phyloP scores from a whole-genome alignment of 2,329 filamentous ascomycete genomes.

The Aspergillus neoniger region DNA sequence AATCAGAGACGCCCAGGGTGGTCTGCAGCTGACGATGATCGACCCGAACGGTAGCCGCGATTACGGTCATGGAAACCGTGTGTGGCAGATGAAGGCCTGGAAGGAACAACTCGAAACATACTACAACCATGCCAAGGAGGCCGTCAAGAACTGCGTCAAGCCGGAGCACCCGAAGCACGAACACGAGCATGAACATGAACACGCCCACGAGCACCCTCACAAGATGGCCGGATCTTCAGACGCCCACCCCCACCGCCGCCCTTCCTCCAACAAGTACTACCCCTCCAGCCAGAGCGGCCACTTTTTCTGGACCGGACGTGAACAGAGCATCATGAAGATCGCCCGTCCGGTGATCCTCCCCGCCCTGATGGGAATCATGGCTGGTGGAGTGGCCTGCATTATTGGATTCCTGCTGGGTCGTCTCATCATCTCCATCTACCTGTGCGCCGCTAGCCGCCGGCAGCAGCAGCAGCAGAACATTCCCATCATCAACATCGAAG shows the following conservation, averaged over 20 bases:
- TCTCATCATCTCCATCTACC: slow-evolving; percentile 12
- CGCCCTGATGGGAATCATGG: slow-evolving; percentile 39
- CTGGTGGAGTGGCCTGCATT: slow-evolving; percentile 40
- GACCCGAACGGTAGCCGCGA: slow-evolving; percentile 22
- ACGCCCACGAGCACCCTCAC: background rate
- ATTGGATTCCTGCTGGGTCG: slow-evolving; percentile 41
- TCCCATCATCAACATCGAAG: slow-evolving; percentile 1
- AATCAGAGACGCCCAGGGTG: slow-evolving; percentile 25
- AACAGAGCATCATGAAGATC: slow-evolving; percentile 28
- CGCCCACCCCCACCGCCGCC: slow-evolving; percentile 1
- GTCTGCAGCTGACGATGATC: slow-evolving; percentile 31
- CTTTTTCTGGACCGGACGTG: slow-evolving; percentile 23
- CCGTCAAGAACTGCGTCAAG: slow-evolving; percentile 12
- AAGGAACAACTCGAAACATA: slow-evolving; percentile 23
- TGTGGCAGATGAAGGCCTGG: slow-evolving; percentile 30
- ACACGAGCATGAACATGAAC: background rate
- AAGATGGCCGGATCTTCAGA: background rate
- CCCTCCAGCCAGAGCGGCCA: slow-evolving; percentile 22
- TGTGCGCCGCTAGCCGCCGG: slow-evolving; percentile 11
- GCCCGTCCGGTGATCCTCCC: slow-evolving; percentile 43
- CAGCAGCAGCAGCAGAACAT: background rate
- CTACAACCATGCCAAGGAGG: slow-evolving; percentile 18
- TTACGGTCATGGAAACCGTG: background rate
- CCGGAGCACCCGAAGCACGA: background rate
- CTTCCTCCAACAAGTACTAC: background rate